Base-by-base conservation (phyloP, 1,284 basidiomycete genomes). In the Sanguinoderma infundibulare region DNA sequence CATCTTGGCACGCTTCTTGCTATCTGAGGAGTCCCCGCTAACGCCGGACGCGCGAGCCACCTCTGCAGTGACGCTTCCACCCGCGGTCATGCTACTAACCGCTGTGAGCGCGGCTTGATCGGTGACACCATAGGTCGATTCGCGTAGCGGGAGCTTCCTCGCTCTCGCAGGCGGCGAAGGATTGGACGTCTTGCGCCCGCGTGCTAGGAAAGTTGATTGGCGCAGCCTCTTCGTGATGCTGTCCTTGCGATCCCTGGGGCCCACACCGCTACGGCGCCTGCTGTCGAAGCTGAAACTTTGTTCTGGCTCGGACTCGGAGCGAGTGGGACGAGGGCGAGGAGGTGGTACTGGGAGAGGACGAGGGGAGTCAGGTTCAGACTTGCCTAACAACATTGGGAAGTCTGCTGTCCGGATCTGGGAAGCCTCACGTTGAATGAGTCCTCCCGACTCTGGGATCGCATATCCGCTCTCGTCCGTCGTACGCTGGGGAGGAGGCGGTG, bases 401-500 rank as follows among this genome's bases (percentile, higher is more conserved):
- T 74, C 73, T 14, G 68, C 64, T 20, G 65, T 72, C 39, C 64
- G 68, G 26, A 71, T 71, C 35, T 46, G 57, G 15, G 64, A 54
- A n/a, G 60, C 55, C 53, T 62, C 63, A 51, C 56, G 62, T 36
- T 67, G 36, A 46, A 63, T 20, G 66, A 66, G n/a, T 57, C 70
- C 62, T 62, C 66, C 53, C 2, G 64, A 28, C 5, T 60, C 64
- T 20, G 42, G 32, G 20, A 47, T 55, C 15, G 53, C 42, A 15
- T 59, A 50, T 2, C 40, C 64, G 1, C 12, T 53, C 32, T 51
- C 49, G 49, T 35, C 5, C 32, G 5, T 20, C 10, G 54, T 26
- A 22, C 12, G 42, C 1, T 47, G 30, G 8, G 20, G 22, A 0
- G 54, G 12, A 35, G 20, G 20, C 5, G 30, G 12, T 5, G 4